Base-by-base conservation (phyloP, 1,284 basidiomycete species). In the Heterobasidion occidentale region DNA sequence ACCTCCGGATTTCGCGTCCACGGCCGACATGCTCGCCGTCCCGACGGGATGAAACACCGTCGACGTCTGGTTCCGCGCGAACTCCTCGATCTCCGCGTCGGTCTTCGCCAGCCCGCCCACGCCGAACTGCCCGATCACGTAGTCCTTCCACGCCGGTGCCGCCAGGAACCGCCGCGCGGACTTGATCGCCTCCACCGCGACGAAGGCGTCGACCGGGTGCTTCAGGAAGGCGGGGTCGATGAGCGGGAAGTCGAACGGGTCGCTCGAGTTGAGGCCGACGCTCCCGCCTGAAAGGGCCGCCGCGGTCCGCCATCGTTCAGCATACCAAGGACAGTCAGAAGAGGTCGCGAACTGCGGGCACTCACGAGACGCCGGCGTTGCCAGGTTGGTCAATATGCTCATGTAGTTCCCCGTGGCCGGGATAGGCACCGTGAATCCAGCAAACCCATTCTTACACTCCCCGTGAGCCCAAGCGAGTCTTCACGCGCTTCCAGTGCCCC, bases 201-300 rank as follows among this genome's bases (percentile, higher is more conserved):
- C 50, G 46, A 56, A 54, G 9, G 59, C 42, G 57, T 65, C 64
- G 50, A 63, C 58, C 14, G 48, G 34, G n/a, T 55, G 57, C 20
- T 47, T 55, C 20, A 66, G 58, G 53, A 62, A 60, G 55, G 49
- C 56, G 11, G 64, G 61, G 56, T 68, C 55, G 58, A 67, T 63
- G 17, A 61, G 3, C 12, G 66, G 66, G 19, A 51, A 48, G 27
- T 48, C 59, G 57, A 66, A 66, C 17, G 64, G 63, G 50, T 62
- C 56, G 15, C 53, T 52, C 2, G 62, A 64, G 51, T 56, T 56
- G 38, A 69, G 61, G 1, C 52, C 59, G 11, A 69, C 59, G 46
- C 59, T 59, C 7, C 68, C 68, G 48, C 63, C 61, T 66, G 68
- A 1, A 12, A 27, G 46, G 11, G 17, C 4, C 17, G 12, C 17